Evolutionary conservation across 306 rosid genomes (phyloP).

Genomic region (Ormosia emarginata): DNA sequence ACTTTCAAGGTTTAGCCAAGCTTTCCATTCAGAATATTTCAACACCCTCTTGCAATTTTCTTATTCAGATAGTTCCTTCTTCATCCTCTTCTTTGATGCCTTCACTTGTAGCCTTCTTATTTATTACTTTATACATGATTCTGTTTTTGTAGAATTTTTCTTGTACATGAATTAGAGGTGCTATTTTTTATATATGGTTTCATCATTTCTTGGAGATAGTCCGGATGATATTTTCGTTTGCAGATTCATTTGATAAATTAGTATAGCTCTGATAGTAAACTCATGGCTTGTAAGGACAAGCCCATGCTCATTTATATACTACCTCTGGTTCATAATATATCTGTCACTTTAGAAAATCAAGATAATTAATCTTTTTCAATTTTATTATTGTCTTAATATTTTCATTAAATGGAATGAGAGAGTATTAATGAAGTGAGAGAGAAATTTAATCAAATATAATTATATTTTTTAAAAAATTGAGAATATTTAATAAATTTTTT

Average conservation of each 20-base stretch:
- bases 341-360: no score
- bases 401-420: no score
- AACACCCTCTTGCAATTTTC: slow-evolving; percentile 73
- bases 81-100: slow-evolving; percentile 42
- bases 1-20: slow-evolving; percentile 78
- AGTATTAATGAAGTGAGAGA: no score
- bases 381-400: no score
- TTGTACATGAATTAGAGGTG: slow-evolving; percentile 36
- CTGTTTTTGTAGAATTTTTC: slow-evolving; percentile 40
- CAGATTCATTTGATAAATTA: slow-evolving; percentile 9
- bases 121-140: slow-evolving; percentile 21
- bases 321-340: no score
- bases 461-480: no score
- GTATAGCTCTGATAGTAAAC: neutral
- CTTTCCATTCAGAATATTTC: slow-evolving; percentile 59
- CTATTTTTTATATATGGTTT: slow-evolving; percentile 20
- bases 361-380: no score
- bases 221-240: slow-evolving; percentile 13
- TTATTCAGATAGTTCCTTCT: slow-evolving; percentile 60
- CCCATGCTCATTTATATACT: no score
- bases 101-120: slow-evolving; percentile 28
- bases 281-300: neutral
- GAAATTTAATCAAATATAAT: no score
- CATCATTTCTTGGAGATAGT: neutral
- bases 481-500: no score